Conservation (phyloP, 495 filamentous ascomycete genomes). For the Staphylotrichum tortipilum region DNA sequence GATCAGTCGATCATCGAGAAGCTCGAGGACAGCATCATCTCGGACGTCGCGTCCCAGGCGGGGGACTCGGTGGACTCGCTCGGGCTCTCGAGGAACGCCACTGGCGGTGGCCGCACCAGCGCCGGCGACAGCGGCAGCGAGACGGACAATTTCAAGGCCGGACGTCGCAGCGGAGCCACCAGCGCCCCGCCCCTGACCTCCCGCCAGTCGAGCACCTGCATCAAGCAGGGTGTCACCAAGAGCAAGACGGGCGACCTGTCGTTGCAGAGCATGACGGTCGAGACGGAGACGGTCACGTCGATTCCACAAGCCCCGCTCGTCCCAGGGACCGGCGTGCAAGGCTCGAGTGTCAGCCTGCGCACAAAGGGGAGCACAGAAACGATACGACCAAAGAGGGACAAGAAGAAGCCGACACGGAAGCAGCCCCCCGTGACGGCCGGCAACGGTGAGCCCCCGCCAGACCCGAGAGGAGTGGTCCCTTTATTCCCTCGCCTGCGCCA, state of each 20-base stretch:
- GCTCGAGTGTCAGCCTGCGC: slow-evolving; percentile 63
- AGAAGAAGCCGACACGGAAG: slow-evolving; percentile 69
- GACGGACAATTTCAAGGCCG: slow-evolving; percentile 39
- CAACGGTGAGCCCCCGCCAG: slow-evolving; percentile 60
- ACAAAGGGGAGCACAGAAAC: slow-evolving; percentile 87
- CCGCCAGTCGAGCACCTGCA: slow-evolving; percentile 36
- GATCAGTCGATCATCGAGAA: slow-evolving; percentile 40
- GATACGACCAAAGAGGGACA: slow-evolving; percentile 88
- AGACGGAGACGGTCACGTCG: slow-evolving; percentile 91
- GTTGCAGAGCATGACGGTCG: slow-evolving; percentile 89
- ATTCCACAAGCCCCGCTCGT: slow-evolving; percentile 82
- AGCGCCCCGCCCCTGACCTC: slow-evolving; percentile 33
- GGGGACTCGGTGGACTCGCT: slow-evolving; percentile 24
- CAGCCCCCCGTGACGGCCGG: slow-evolving; percentile 59
- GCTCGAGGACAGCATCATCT: slow-evolving; percentile 40
- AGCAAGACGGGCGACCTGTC: slow-evolving; percentile 64
- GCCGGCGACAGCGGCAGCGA: slow-evolving; percentile 56
- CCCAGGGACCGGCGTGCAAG: slow-evolving; percentile 55
- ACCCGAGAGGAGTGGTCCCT: slow-evolving; percentile 15
- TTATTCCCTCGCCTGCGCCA: slow-evolving; percentile 21
- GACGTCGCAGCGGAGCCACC: slow-evolving; percentile 24
- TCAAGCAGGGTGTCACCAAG: slow-evolving; percentile 34
- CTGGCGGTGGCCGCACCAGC: slow-evolving; percentile 26
- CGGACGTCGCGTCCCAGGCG: slow-evolving; percentile 34
- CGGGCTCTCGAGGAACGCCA: slow-evolving; percentile 23